Evolutionary conservation across 306 rosid genomes (phyloP).

Genomic region (Fagus crenata): DNA sequence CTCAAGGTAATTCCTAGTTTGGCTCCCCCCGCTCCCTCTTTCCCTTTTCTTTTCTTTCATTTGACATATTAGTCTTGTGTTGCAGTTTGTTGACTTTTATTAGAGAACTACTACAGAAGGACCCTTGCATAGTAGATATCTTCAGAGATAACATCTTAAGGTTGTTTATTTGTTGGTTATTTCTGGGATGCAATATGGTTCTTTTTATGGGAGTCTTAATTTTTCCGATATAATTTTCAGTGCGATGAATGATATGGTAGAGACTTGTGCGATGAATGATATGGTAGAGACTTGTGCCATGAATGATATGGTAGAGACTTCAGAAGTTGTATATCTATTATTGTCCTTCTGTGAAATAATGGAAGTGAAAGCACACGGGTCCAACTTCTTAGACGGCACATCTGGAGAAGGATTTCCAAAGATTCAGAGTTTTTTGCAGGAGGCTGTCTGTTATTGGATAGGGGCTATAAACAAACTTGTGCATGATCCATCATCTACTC

Average conservation of each 20-base stretch:
- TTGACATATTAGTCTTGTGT: slow-evolving; percentile 37
- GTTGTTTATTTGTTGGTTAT: slow-evolving; percentile 36
- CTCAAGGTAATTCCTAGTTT: slow-evolving; percentile 50
- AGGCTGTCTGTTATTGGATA: slow-evolving; percentile 42
- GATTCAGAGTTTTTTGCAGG: slow-evolving; percentile 53
- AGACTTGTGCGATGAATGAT: slow-evolving; percentile 48
- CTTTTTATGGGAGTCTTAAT: slow-evolving; percentile 20
- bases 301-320: slow-evolving; percentile 56
- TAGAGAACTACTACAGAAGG: slow-evolving; percentile 54
- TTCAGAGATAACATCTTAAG: slow-evolving; percentile 61
- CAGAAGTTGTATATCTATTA: slow-evolving; percentile 60
- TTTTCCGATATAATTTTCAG: slow-evolving; percentile 46
- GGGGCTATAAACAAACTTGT: slow-evolving; percentile 38
- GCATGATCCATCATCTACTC: slow-evolving; percentile 29
- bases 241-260: slow-evolving; percentile 41
- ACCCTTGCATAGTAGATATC: slow-evolving; percentile 39
- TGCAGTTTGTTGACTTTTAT: slow-evolving; percentile 73
- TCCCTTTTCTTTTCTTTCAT: slow-evolving; percentile 8
- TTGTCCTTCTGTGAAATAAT: slow-evolving; percentile 55
- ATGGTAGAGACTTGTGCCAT: slow-evolving; percentile 11
- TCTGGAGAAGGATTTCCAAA: slow-evolving; percentile 40
- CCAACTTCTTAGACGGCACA: slow-evolving; percentile 39
- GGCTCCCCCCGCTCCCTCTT: not conserved
- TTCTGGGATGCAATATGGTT: slow-evolving; percentile 24
- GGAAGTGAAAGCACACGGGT: slow-evolving; percentile 34